Percentiles rank a stretch among this genome's conserved stretches.
These are phyloP conservation scores for Suillus brevipes DNA, from an alignment of 768 basidiomycete species.

Conservation along the genomic window DNA sequence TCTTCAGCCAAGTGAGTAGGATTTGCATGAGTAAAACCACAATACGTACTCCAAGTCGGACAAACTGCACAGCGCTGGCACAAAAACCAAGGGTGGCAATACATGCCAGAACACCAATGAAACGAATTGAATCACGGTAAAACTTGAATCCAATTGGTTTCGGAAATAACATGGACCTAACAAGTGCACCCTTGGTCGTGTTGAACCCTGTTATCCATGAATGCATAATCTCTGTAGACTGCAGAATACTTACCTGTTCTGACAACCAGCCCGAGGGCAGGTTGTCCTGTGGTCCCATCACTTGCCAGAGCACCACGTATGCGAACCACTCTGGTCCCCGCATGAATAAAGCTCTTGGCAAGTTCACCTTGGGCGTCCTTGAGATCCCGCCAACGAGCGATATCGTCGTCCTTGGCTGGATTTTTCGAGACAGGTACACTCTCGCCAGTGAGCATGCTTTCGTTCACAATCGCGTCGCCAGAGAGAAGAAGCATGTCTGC, in stretches of 20 bases:
- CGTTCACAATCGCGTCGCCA: conserved; percentile 97
- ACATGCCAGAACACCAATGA: conserved; percentile 89
- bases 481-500: conserved; percentile 91
- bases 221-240: background rate
- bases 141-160: conserved; percentile 99
- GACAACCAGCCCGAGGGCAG: conserved; percentile 81
- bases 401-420: conserved; percentile 77
- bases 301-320: conserved; percentile 63
- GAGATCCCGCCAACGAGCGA: conserved; percentile 67
- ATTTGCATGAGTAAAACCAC: conserved; percentile 6
- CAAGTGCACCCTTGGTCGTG: conserved; percentile 94
- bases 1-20: conserved; percentile 40
- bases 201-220: conserved; percentile 69
- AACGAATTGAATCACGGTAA: conserved; percentile 88
- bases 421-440: conserved; percentile 95
- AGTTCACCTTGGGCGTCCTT: conserved; percentile 61
- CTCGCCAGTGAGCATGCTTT: conserved; percentile 99
- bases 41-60: conserved; percentile 76
- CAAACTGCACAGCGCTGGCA: conserved; percentile 88
- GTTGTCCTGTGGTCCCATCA: conserved; percentile 52
- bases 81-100: conserved; percentile 91
- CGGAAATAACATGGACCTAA: conserved; percentile 97
- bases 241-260: conserved; percentile 63
- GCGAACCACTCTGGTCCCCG: conserved; percentile 88
- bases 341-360: conserved; percentile 82